These are phyloP conservation scores for Aspergillus sp. DNA, from an alignment of 2,329 filamentous ascomycete genomes.

Conservation along the genomic window DNA sequence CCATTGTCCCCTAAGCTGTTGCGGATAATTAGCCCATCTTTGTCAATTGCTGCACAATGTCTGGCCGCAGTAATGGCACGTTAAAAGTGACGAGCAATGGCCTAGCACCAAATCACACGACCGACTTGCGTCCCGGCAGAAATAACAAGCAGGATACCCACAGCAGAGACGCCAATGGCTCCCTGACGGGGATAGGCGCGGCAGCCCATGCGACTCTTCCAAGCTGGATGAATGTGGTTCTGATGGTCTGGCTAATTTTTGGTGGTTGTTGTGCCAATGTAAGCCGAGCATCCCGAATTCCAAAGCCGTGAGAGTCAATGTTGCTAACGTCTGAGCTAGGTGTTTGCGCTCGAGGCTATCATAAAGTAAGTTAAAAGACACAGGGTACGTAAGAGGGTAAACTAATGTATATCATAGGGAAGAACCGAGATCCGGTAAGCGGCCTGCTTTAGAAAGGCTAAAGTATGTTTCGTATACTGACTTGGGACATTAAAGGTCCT, in stretches of 20 bases:
- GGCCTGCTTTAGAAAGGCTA: neutral
- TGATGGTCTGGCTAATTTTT: conserved; percentile 81
- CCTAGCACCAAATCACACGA: neutral
- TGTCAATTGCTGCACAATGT: neutral
- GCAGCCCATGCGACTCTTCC: conserved; percentile 40
- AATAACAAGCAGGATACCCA: neutral
- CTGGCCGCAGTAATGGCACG: conserved; percentile 4
- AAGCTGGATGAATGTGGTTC: conserved; percentile 55
- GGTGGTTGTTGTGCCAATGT: conserved; percentile 94
- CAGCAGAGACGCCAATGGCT: neutral
- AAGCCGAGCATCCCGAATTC: conserved; percentile 27
- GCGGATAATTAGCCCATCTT: too few species aligned
- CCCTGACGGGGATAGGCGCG: conserved; percentile 13
- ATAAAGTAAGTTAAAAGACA: conserved; percentile 63
- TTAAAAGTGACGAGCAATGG: neutral
- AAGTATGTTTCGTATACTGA: neutral
- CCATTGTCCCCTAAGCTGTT: too few species aligned
- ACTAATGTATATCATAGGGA: conserved; percentile 48
- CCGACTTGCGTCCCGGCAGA: neutral
- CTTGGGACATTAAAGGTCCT: conserved; percentile 50
- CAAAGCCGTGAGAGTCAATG: conserved; percentile 5
- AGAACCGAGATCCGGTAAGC: conserved; percentile 72
- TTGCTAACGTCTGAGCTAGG: conserved; percentile 45
- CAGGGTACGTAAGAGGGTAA: neutral
- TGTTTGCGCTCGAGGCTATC: conserved; percentile 93